These are phyloP conservation scores for Colletotrichum siamense DNA, from an alignment of 2,329 filamentous ascomycete genomes.

Conservation along the genomic window DNA sequence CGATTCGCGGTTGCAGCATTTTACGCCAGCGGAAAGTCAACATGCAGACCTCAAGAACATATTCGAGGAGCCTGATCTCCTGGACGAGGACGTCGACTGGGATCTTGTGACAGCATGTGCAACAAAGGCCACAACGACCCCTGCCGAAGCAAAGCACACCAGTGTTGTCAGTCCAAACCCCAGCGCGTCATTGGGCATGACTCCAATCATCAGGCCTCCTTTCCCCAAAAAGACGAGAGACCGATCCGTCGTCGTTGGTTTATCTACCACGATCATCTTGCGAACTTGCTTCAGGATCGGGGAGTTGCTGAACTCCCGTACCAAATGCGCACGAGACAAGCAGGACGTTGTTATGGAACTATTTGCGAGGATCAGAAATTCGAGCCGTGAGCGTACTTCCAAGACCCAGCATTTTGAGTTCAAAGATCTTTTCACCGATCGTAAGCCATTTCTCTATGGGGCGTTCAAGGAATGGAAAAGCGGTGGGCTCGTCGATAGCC, in stretches of 20 bases:
- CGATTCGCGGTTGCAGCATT: background rate
- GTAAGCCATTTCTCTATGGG: constrained; percentile 49
- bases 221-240: constrained; percentile 57
- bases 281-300: constrained; percentile 69
- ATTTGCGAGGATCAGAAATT: constrained; percentile 65
- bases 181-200: constrained; percentile 12
- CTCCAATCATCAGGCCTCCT: constrained; percentile 53
- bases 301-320: constrained; percentile 59
- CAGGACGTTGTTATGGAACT: constrained; percentile 60
- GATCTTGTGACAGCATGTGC: constrained; percentile 27
- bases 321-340: constrained; percentile 32
- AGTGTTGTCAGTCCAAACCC: constrained; percentile 23
- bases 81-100: constrained; percentile 49
- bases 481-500: background rate
- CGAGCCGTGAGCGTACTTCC: constrained; percentile 54
- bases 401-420: constrained; percentile 69
- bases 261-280: constrained; percentile 51
- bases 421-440: constrained; percentile 64
- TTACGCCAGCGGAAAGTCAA: background rate
- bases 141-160: background rate
- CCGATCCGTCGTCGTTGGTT: constrained; percentile 58
- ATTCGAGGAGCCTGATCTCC: constrained; percentile 26
- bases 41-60: background rate
- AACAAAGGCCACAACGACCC: background rate
- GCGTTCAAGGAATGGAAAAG: constrained; percentile 4